Evolutionary conservation across 2,329 filamentous ascomycete species (phyloP), one percentile per base, ranked within the genome.

Genomic region (Neopestalotiopsis sp.): DNA sequence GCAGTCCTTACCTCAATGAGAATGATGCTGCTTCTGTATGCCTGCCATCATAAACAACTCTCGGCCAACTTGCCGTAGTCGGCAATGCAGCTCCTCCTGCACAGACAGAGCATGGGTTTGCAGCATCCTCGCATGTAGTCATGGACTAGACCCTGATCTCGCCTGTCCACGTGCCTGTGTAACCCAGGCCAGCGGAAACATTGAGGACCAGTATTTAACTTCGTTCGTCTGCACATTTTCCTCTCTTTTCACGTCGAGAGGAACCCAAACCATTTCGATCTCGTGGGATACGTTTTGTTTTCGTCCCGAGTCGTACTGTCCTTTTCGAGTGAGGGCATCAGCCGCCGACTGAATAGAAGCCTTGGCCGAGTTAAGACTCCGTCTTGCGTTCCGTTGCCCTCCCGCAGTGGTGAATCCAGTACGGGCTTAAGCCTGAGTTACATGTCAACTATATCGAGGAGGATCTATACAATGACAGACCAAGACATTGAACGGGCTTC

Each of bases 401-500:
- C 45, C 45, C 17, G n/a, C 14, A 20, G 45, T 20, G 45, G 45
- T 17, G 45, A 10, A 52, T n/a, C 45, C n/a, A 17, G 17, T n/a
- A n/a, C 45, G n/a, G 17, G 45, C 45, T 24, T n/a, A 4, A n/a
- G 5, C n/a, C 7, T 20, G 34, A 3, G 5, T n/a, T n/a, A 24
- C n/a, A 52, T 10, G 1, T 52, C 45, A 7, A 9, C 6, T 7
- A 20, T 20, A 52, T 9, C 17, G 4, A 24, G 3, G 17, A 52
- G 9, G 17, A 60, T 17, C 60, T 20, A n/a, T 1, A 20, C 13
- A 14, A 66, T 66, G 64, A 10, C 49, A 66, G n/a, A 32, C 20
- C 24, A 32, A 7, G 49, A 66, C 30, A 45, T 58, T 30, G 63
- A 66, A 42, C 63, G 57, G 63, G 63, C 63, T 20, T 57, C 63